Base-by-base conservation (phyloP, 805 yeast species). In the Starmerella floricola region DNA sequence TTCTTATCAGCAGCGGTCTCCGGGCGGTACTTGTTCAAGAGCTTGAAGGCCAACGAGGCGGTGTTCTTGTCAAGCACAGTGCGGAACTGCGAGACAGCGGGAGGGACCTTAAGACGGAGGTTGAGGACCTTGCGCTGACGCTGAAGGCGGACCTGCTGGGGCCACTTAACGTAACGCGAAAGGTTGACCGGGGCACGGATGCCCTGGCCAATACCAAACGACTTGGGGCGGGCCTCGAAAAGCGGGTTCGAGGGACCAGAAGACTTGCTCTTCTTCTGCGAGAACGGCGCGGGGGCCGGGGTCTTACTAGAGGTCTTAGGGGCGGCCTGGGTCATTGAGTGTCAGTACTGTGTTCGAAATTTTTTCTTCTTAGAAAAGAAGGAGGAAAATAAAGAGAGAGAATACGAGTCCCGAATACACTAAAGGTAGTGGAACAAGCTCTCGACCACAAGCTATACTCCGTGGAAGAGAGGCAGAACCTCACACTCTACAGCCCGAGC, bases 11-110 rank as follows among this genome's bases (percentile, higher is more conserved):
- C 80, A 63, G 78, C 63, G 55, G 95, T 83, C 78, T 88, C 98
- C 65, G 98, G 97, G 74, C 94, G 80, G 85, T 88, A 88, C 77
- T 91, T 88, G 93, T 86, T 86, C 74, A 88, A 79, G 63, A 88
- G 79, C 78, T 87, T 87, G 79, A 88, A 83, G 60, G 94, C 74
- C 72, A 83, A 93, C 61, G 95, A 73, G 63, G 98, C 97, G 58
- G 97, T 82, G 86, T 88, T 88, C 82, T 87, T 87, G 82, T 88
- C 98, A 69, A 88, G 76, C 63, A 86, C 79, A 72, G 81, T 73
- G 64, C 85, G 86, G 79, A 88, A 88, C 74, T 88, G 98, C 55
- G 97, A 78, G 65, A 88, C 79, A 55, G 97, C 81, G 64, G 98
- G 98, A 58, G 98, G 98, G 66, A 88, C 98, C 81, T 91, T 88